Conservation (phyloP, 2,329 filamentous ascomycete species). For the Scytalidium lignicola region DNA sequence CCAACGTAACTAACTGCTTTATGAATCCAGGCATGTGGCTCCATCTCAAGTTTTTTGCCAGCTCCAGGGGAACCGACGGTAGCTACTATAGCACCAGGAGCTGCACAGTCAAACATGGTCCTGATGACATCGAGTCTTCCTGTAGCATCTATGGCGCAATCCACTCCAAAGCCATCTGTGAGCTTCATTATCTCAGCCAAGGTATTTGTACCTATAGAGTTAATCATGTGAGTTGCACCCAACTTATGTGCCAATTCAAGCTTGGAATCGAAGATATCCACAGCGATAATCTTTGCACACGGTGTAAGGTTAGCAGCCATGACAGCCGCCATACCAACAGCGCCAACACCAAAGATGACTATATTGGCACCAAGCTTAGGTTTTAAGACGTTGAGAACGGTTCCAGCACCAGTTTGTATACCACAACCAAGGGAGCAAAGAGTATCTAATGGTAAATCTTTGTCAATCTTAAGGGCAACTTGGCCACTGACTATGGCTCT, state of each 20-base stretch:
- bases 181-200: constrained; percentile 25
- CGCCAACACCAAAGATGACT: constrained; percentile 32
- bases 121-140: constrained; percentile 11
- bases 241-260: constrained; percentile 35
- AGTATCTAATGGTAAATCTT: background rate
- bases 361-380: constrained; percentile 22
- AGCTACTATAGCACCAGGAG: constrained; percentile 2
- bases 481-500: constrained; percentile 21
- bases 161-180: constrained; percentile 25
- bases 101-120: background rate
- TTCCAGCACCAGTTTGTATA: constrained; percentile 34
- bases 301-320: constrained; percentile 29
- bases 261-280: constrained; percentile 36
- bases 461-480: background rate
- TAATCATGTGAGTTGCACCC: constrained; percentile 37
- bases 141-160: constrained; percentile 28
- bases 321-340: constrained; percentile 32
- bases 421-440: constrained; percentile 32
- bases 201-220: constrained; percentile 24
- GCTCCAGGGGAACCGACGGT: constrained; percentile 14
- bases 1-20: background rate
- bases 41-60: constrained; percentile 7
- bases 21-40: constrained; percentile 8
- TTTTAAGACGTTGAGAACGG: constrained; percentile 30
- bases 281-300: constrained; percentile 34